Evolutionary conservation across 805 yeast genomes (phyloP), one percentile per base, ranked within the genome.

Genomic region (Wickerhamiella australiensis): DNA sequence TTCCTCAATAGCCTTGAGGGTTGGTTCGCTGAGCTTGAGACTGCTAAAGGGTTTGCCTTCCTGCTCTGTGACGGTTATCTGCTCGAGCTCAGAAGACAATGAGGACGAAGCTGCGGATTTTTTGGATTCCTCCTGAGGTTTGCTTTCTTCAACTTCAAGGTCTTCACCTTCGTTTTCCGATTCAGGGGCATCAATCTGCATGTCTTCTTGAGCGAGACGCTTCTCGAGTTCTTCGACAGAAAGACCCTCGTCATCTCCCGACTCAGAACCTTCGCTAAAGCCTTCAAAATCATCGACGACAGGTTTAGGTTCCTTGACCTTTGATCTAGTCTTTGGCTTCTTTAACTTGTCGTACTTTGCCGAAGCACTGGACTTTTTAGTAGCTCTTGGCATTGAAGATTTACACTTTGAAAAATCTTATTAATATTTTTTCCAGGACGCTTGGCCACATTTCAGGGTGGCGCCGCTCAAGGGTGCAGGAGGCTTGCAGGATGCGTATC

Each of bases 21-120:
- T 88, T 50, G 87, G 90, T 52, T 74, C 82, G 2, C 96, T 85
- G 40, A 92, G 73, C 11, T 80, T 77, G 49, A 83, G 69, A 44
- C 74, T 79, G 0, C 70, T 50, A 58, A 76, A 76, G 21, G 59
- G 57, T 33, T 64, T 61, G 11, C 54, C 45, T 22, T 46, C 52
- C 13, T 47, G 37, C 17, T 46, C 52, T 13, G 55, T 59, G 22
- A 49, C 54, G 11, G 54, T 49, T 41, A 52, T 46, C 33, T 46
- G 49, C 22, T 53, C 50, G 15, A 13, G 46, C 22, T 50, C 49
- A 38, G 38, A 44, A 12, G 38, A 38, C 36, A 40, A 20, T n/a
- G n/a, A n/a, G 29, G 50, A 25, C 22, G 42, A 46, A 50, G 33
- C 46, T 3, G 31, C 31, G 31, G 3, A 5, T 18, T 22, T 25